phyloP scores from a whole-genome alignment of 1,284 basidiomycete species.

The Tylopilus orsonianus region DNA sequence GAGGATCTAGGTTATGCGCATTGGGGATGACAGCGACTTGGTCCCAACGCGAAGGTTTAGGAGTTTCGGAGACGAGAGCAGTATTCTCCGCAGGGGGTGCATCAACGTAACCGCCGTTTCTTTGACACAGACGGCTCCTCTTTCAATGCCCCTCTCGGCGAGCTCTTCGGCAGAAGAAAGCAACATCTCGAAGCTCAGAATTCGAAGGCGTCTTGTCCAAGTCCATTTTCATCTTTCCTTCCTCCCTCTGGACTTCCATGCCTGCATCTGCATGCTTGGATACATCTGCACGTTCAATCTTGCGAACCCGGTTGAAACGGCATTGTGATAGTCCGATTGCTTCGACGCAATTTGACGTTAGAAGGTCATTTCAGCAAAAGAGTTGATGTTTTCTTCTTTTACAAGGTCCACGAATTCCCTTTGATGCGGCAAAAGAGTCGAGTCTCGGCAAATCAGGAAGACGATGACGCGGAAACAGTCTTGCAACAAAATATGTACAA shows the following conservation, averaged over 20 bases:
- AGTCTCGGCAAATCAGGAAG: conserved; percentile 56
- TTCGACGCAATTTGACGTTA: conserved; percentile 92
- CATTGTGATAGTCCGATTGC: conserved; percentile 95
- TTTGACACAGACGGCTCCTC: conserved; percentile 77
- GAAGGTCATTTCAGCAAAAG: conserved; percentile 89
- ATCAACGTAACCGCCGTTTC: conserved; percentile 91
- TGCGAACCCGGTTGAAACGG: conserved; percentile 80
- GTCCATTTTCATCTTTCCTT: conserved; percentile 81
- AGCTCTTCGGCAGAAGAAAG: conserved; percentile 59
- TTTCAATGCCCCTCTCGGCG: conserved; percentile 43
- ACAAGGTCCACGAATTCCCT: conserved; percentile 94
- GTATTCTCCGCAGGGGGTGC: conserved; percentile 76
- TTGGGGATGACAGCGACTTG: conserved; percentile 72
- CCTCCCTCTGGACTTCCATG: conserved; percentile 73
- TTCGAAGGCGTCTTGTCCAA: conserved; percentile 86
- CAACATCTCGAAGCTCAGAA: conserved; percentile 69
- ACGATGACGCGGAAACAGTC: conserved; percentile 23
- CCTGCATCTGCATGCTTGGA: conserved; percentile 68
- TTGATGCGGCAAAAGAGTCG: conserved; percentile 88
- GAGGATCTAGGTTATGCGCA: conserved; percentile 69
- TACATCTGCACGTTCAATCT: conserved; percentile 77
- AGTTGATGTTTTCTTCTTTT: conserved; percentile 90
- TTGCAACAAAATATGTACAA: conserved; percentile 17
- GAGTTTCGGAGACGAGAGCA: conserved; percentile 52
- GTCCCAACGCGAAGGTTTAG: conserved; percentile 94